Percentiles rank a stretch among this genome's conserved stretches.
phyloP scores from a whole-genome alignment of 768 basidiomycete species.

The Galerina marginata region DNA sequence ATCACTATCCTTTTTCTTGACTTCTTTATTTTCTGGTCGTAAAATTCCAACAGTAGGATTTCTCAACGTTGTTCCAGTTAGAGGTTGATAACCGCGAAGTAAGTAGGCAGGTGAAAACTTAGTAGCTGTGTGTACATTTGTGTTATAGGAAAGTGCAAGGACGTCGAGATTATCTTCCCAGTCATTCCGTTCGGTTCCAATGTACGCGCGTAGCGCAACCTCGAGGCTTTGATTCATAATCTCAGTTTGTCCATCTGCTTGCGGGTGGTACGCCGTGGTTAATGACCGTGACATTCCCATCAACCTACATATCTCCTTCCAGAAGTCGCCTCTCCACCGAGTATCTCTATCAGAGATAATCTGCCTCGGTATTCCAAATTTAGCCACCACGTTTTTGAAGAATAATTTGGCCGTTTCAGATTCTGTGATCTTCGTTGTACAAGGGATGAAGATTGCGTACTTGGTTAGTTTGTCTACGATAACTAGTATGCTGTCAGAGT shows the following conservation, averaged over 20 bases:
- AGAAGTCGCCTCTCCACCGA: slow-evolving; percentile 30
- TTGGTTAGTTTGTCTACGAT: slow-evolving; percentile 31
- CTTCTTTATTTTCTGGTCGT: neutral
- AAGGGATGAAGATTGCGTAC: slow-evolving; percentile 23
- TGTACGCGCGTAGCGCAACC: slow-evolving; percentile 33
- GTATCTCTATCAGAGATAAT: slow-evolving; percentile 27
- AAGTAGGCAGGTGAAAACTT: slow-evolving; percentile 31
- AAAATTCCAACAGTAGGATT: neutral
- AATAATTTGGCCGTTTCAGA: slow-evolving; percentile 29
- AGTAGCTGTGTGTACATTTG: slow-evolving; percentile 31
- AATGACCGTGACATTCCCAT: slow-evolving; percentile 30
- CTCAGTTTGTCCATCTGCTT: slow-evolving; percentile 44
- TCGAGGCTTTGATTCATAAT: slow-evolving; percentile 37
- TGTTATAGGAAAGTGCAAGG: slow-evolving; percentile 36
- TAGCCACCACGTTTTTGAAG: slow-evolving; percentile 23
- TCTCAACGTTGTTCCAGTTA: slow-evolving; percentile 13
- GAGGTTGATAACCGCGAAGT: slow-evolving; percentile 30
- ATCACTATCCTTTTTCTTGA: no score
- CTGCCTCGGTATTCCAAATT: slow-evolving; percentile 25
- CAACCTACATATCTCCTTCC: slow-evolving; percentile 30
- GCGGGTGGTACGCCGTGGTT: slow-evolving; percentile 34
- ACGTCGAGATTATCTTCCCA: slow-evolving; percentile 29
- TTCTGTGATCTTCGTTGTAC: slow-evolving; percentile 26
- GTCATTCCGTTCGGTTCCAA: slow-evolving; percentile 25
- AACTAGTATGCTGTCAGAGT: slow-evolving; percentile 24